Conservation (phyloP, 1,284 basidiomycete species). For the Wolfiporia cocos region DNA sequence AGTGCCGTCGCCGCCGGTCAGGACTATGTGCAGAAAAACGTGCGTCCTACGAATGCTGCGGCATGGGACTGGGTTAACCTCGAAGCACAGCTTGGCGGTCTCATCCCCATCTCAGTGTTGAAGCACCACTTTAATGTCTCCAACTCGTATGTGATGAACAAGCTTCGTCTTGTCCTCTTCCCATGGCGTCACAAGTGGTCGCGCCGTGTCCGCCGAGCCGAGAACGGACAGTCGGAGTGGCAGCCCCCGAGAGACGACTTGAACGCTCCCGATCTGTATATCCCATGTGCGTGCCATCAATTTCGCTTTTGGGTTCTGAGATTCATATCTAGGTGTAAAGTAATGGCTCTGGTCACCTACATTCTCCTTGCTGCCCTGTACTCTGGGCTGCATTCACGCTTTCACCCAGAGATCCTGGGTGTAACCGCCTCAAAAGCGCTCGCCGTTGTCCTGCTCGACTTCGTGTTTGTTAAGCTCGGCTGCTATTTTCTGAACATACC, state of each 20-base stretch:
- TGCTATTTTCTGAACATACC: constrained; percentile 65
- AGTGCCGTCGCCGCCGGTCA: constrained; percentile 92
- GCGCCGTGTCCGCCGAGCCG: constrained; percentile 55
- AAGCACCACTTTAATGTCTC: constrained; percentile 98
- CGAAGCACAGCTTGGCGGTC: constrained; percentile 61
- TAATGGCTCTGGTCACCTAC: constrained; percentile 96
- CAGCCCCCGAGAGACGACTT: constrained; percentile 90
- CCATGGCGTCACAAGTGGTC: constrained; percentile 93
- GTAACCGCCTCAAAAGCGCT: constrained; percentile 81
- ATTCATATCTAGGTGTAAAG: constrained; percentile 33
- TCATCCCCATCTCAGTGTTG: constrained; percentile 72
- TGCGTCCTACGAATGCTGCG: constrained; percentile 32
- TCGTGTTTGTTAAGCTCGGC: constrained; percentile 83
- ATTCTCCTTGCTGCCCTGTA: constrained; percentile 85
- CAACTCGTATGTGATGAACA: constrained; percentile 92
- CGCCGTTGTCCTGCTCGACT: constrained; percentile 79
- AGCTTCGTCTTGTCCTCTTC: constrained; percentile 87
- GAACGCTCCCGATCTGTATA: constrained; percentile 95
- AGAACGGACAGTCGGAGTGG: constrained; percentile 75
- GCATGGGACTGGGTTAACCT: neutral
- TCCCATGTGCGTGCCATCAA: constrained; percentile 66
- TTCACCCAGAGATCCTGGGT: constrained; percentile 90
- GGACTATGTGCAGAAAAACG: constrained; percentile 94
- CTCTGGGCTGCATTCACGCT: constrained; percentile 78
- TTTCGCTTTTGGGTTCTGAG: constrained; percentile 3